Conservation (phyloP, 331 rosid genomes). For the Phaseolus coccineus region DNA sequence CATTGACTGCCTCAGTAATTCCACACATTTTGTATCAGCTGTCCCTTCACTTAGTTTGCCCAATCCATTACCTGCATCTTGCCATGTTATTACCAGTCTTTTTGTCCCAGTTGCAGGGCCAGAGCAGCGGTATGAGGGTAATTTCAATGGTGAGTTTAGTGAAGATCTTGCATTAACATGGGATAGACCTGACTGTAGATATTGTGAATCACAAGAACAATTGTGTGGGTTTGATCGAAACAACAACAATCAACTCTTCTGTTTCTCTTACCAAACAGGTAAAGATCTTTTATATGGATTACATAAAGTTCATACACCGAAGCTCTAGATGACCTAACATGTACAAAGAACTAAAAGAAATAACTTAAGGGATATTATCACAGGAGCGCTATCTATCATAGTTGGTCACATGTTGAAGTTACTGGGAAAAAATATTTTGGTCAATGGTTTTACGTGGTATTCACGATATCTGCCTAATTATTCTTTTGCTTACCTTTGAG, state of each 20-base stretch:
- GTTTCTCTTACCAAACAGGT: constrained; percentile 58
- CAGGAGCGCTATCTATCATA: not conserved
- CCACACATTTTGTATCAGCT: constrained; percentile 65
- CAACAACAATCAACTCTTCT: constrained; percentile 50
- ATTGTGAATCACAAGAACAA: constrained; percentile 60
- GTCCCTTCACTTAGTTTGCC: constrained; percentile 53
- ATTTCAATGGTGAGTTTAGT: constrained; percentile 42
- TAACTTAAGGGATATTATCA: constrained; percentile 14
- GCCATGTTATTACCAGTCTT: constrained; percentile 50
- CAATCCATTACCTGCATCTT: constrained; percentile 44
- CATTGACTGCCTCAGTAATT: constrained; percentile 70
- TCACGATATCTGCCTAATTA: not conserved
- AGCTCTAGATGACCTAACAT: constrained; percentile 20
- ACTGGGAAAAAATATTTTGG: constrained; percentile 28
- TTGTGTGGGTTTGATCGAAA: constrained; percentile 59
- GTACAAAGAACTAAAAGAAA: constrained; percentile 14
- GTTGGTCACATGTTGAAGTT: constrained; percentile 35
- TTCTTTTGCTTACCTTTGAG: constrained; percentile 17
- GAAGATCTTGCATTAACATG: constrained; percentile 64
- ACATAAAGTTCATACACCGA: not conserved
- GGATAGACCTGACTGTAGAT: constrained; percentile 67
- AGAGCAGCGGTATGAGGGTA: constrained; percentile 19
- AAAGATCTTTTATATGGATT: constrained; percentile 39
- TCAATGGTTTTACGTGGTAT: constrained; percentile 43
- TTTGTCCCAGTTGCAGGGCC: constrained; percentile 53